Percentiles rank a stretch among this genome's conserved stretches.
phyloP scores from a whole-genome alignment of 345 rosid genomes.

The Eucalyptus globulus region DNA sequence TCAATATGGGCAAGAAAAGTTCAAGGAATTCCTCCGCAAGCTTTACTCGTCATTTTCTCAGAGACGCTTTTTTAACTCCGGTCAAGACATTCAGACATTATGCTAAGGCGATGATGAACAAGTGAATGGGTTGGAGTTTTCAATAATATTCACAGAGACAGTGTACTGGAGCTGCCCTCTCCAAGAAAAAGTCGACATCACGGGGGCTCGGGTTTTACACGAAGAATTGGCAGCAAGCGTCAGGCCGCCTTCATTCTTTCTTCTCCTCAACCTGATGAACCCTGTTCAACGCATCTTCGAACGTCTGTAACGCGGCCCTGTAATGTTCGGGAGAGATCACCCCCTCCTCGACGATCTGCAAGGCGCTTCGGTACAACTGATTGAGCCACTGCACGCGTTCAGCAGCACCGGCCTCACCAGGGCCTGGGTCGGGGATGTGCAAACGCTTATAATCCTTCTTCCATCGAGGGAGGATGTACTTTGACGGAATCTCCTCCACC shows the following conservation, averaged over 20 bases:
- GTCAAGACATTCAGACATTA: not conserved
- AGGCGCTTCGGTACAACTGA: slow-evolving; percentile 37
- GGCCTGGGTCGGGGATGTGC: slow-evolving; percentile 12
- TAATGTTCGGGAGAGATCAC: slow-evolving; percentile 49
- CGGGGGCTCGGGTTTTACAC: not conserved
- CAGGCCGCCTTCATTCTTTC: not conserved
- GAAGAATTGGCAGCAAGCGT: not conserved
- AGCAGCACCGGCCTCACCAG: not conserved
- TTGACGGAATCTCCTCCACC: slow-evolving; percentile 55
- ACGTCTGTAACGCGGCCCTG: slow-evolving; percentile 39
- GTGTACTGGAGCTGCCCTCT: not conserved
- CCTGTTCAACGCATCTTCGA: slow-evolving; percentile 36
- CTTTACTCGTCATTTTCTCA: not conserved
- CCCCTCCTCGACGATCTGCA: slow-evolving; percentile 70
- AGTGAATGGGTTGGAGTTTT: not conserved
- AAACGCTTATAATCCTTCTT: slow-evolving; percentile 57
- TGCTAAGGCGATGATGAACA: not conserved
- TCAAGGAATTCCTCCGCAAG: not conserved
- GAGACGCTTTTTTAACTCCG: not conserved
- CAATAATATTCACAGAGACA: not conserved
- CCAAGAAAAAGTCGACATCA: not conserved
- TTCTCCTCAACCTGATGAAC: slow-evolving; percentile 36
- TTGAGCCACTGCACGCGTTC: slow-evolving; percentile 36
- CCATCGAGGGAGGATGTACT: slow-evolving; percentile 54
- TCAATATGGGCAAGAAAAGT: not conserved